These are phyloP conservation scores for Penicillium bovifimosum DNA, from an alignment of 495 filamentous ascomycete species.

Conservation along the genomic window DNA sequence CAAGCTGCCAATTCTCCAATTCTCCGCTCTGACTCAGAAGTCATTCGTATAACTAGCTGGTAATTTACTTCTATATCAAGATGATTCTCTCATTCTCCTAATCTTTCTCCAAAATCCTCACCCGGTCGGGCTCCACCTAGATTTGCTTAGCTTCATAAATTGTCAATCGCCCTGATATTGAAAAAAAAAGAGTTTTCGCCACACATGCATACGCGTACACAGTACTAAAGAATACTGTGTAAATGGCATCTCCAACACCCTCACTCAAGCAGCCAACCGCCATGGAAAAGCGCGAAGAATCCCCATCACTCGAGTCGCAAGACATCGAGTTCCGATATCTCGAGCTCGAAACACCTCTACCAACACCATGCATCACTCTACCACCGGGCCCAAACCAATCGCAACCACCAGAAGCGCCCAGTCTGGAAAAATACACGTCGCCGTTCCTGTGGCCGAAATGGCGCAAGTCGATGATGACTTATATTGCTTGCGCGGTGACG, in stretches of 20 bases:
- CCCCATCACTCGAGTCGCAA: constrained; percentile 16
- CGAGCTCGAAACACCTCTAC: constrained; percentile 63
- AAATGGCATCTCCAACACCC: neutral
- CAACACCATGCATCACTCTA: constrained; percentile 45
- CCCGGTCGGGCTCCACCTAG: neutral
- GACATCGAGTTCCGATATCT: constrained; percentile 66
- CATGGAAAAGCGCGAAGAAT: constrained; percentile 16
- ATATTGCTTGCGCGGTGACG: constrained; percentile 69
- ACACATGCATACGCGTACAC: neutral
- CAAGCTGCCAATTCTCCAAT: too few relatives aligned
- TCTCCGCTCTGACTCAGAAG: too few relatives aligned
- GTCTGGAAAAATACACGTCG: constrained; percentile 60
- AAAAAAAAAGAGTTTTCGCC: neutral
- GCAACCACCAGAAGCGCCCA: constrained; percentile 50
- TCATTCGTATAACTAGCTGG: too few relatives aligned
- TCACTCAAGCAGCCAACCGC: neutral
- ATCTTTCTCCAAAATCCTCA: neutral
- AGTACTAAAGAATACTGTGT: too few relatives aligned
- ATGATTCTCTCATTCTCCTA: too few relatives aligned
- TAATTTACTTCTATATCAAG: neutral
- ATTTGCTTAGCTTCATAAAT: neutral
- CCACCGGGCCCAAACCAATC: constrained; percentile 29
- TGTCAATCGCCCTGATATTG: neutral
- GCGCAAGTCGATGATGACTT: constrained; percentile 68
- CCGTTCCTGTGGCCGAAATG: constrained; percentile 69